Evolutionary conservation across 163 green algal species (phyloP), one percentile per base, ranked within the genome.

Genomic region (Picocystis sp.): DNA sequence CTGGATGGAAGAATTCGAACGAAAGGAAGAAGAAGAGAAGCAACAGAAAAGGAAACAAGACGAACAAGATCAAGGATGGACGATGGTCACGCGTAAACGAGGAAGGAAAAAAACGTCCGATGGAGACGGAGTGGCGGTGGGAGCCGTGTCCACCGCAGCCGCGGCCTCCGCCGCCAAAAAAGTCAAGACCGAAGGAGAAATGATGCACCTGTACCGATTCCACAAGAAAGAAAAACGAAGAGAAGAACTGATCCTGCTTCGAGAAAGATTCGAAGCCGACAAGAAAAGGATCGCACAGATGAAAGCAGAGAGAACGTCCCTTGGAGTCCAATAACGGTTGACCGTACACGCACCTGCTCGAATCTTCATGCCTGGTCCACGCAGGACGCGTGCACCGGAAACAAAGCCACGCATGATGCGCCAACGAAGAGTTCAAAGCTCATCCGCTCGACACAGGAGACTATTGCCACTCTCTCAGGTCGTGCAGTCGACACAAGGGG

Each of bases 1-100:
- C 5, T 50, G 44, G 44, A 24, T 50, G 44, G 44, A 50, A 50
- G 44, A 50, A 9, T 50, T 12, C 44, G 44, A 50, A 24, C 44
- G 22, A 24, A 23, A 24, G 8, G 21, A 24, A 24, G 6, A 24
- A 23, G 44, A 24, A 24, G 22, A 24, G 9, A 23, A 23, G 9
- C 6, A 23, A 6, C 6, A 33, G 44, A 24, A 50, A 24, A 23
- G 44, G 9, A 24, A 50, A 24, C 21, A 23, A 23, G 44, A 23
- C 5, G 22, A 33, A 24, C 21, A 23, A 24, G 44, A 24, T 23
- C 21, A 50, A 23, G 44, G 44, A 24, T 50, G 44, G 44, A 50
- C 44, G 6, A 9, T 50, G 6, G 44, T 50, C 21, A 50, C 44
- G 22, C 5, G 22, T 11, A 50, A 50, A 24, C 44, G 44, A 23